Percentiles rank a stretch among this genome's conserved stretches.
phyloP scores from a whole-genome alignment of 2,329 filamentous ascomycete genomes.

The Cladosporium austrohemisphaericum region DNA sequence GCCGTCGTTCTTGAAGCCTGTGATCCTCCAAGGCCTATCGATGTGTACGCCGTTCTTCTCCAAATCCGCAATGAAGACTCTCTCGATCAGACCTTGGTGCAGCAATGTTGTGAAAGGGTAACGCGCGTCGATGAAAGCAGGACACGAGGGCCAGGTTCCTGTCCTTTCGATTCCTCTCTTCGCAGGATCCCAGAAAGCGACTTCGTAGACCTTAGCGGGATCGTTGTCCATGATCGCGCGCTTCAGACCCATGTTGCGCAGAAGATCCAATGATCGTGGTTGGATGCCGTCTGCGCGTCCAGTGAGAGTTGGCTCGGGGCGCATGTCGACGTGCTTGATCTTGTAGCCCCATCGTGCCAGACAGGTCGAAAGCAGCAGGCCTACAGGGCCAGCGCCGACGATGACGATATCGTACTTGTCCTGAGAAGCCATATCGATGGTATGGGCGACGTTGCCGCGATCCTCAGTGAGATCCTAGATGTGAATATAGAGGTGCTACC shows the following conservation, averaged over 20 bases:
- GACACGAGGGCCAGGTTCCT: constrained; percentile 79
- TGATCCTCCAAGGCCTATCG: constrained; percentile 60
- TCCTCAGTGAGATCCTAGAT: background rate
- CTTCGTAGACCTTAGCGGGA: constrained; percentile 77
- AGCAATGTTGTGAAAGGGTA: constrained; percentile 62
- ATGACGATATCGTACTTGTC: constrained; percentile 70
- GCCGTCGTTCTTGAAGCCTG: constrained; percentile 58
- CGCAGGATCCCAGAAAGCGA: constrained; percentile 62
- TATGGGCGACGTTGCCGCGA: background rate
- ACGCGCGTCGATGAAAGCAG: constrained; percentile 68
- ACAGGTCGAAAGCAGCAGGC: constrained; percentile 81
- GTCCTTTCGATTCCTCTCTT: constrained; percentile 56
- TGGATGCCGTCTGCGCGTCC: constrained; percentile 90
- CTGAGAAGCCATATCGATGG: constrained; percentile 2
- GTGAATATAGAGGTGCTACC: background rate
- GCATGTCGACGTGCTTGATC: constrained; percentile 92
- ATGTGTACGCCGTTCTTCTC: constrained; percentile 55
- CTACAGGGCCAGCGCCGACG: constrained; percentile 83
- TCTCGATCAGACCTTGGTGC: constrained; percentile 61
- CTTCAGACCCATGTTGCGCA: constrained; percentile 87
- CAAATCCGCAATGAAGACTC: constrained; percentile 59
- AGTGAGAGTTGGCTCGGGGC: constrained; percentile 76
- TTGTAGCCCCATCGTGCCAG: constrained; percentile 90
- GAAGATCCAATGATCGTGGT: constrained; percentile 78
- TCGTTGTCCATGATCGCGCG: constrained; percentile 81